phyloP scores from a whole-genome alignment of 371 early-diverging fungal species.

The Circinella umbellata region DNA sequence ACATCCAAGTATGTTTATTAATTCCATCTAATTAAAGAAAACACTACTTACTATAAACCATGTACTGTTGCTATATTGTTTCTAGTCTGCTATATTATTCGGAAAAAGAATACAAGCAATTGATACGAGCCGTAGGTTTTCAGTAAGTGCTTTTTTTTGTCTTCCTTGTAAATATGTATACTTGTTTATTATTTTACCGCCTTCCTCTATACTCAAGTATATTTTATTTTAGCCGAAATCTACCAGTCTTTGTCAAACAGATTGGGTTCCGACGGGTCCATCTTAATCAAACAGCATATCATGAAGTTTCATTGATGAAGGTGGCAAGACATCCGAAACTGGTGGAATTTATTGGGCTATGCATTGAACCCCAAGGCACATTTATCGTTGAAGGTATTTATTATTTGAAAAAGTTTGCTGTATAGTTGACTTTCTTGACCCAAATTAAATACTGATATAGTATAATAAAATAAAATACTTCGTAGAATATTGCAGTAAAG shows the following conservation, averaged over 20 bases:
- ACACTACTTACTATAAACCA: no score
- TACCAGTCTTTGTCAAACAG: constrained; percentile 51
- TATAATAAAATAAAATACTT: no score
- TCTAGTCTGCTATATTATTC: constrained; percentile 10
- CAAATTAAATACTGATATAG: no score
- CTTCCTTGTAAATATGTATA: background rate
- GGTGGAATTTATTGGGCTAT: constrained; percentile 47
- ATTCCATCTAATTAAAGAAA: no score
- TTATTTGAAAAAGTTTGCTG: constrained; percentile 3
- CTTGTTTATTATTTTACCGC: constrained; percentile 1
- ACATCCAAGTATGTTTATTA: background rate
- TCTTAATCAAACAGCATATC: constrained; percentile 15
- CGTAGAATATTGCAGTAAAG: constrained; percentile 52
- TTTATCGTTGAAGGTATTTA: constrained; percentile 43
- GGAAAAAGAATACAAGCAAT: constrained; percentile 1
- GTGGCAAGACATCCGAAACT: constrained; percentile 45
- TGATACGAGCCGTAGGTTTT: constrained; percentile 18
- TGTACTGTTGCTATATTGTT: background rate
- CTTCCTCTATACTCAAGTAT: background rate
- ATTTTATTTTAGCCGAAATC: constrained; percentile 38
- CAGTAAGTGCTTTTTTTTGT: constrained; percentile 25
- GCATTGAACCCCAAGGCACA: constrained; percentile 42
- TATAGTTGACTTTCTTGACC: no score
- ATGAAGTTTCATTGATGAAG: constrained; percentile 30
- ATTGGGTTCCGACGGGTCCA: constrained; percentile 22